Evolutionary conservation across 345 rosid genomes (phyloP).

Genomic region (Arabidopsis thaliana): TAIR10.1 NC_003071.7:13357501-13358000

Average conservation of each 20-base stretch:
- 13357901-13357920: conserved; percentile 60
- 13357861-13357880: conserved; percentile 59
- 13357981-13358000: conserved; percentile 20
- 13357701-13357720: conserved; percentile 79
- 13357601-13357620: conserved; percentile 3
- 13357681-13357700: conserved; percentile 85
- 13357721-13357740: conserved; percentile 74
- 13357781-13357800: conserved; percentile 78
- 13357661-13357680: conserved; percentile 87
- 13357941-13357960: conserved; percentile 45
- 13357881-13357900: conserved; percentile 58
- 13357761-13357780: conserved; percentile 88
- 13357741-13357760: conserved; percentile 79
- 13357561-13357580: conserved; percentile 19
- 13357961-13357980: conserved; percentile 34
- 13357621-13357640: conserved; percentile 15
- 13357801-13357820: conserved; percentile 52
- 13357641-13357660: conserved; percentile 49
- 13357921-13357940: conserved; percentile 46
- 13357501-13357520: conserved; percentile 83
- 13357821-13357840: conserved; percentile 48
- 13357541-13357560: conserved; percentile 10
- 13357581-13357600: conserved; percentile 9
- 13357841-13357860: conserved; percentile 57
- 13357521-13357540: conserved; percentile 21